These are phyloP conservation scores for Trapa bicornis DNA, from an alignment of 345 rosid genomes.

Conservation along the genomic window DNA sequence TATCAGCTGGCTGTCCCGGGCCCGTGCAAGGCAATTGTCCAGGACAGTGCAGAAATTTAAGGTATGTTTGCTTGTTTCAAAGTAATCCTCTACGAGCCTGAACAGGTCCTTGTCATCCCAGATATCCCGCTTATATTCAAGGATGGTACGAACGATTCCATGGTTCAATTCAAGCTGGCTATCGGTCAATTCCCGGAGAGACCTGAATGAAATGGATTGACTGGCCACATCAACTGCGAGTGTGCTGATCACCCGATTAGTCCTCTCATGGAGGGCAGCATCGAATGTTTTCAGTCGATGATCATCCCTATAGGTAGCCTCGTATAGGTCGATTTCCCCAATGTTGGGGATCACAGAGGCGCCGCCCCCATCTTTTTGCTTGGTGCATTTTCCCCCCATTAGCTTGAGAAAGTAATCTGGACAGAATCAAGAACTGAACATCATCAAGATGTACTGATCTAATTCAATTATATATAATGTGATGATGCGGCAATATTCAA, in stretches of 20 bases:
- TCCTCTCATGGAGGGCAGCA: slow-evolving; percentile 36
- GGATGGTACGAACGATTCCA: slow-evolving; percentile 44
- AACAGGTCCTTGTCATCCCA: slow-evolving; percentile 55
- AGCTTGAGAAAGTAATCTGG: not conserved
- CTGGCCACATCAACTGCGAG: slow-evolving; percentile 42
- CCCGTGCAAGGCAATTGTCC: slow-evolving; percentile 47
- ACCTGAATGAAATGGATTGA: slow-evolving; percentile 40
- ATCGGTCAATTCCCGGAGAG: slow-evolving; percentile 18
- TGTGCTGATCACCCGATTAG: slow-evolving; percentile 41
- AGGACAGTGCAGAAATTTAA: slow-evolving; percentile 61
- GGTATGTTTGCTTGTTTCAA: slow-evolving; percentile 38
- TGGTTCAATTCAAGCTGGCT: slow-evolving; percentile 63
- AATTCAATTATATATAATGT: not conserved
- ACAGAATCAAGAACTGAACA: not conserved
- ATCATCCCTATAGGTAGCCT: slow-evolving; percentile 54
- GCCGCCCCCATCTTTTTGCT: not conserved
- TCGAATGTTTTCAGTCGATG: slow-evolving; percentile 50
- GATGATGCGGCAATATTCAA: not conserved
- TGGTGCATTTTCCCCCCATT: slow-evolving; percentile 4
- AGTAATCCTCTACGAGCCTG: slow-evolving; percentile 48
- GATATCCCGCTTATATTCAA: slow-evolving; percentile 44
- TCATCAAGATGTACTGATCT: not conserved
- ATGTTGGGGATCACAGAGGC: slow-evolving; percentile 14
- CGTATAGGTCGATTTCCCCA: slow-evolving; percentile 44
- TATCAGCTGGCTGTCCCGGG: slow-evolving; percentile 51